Evolutionary conservation across 345 rosid species (phyloP).

Genomic region (Syzygium aqueum): DNA sequence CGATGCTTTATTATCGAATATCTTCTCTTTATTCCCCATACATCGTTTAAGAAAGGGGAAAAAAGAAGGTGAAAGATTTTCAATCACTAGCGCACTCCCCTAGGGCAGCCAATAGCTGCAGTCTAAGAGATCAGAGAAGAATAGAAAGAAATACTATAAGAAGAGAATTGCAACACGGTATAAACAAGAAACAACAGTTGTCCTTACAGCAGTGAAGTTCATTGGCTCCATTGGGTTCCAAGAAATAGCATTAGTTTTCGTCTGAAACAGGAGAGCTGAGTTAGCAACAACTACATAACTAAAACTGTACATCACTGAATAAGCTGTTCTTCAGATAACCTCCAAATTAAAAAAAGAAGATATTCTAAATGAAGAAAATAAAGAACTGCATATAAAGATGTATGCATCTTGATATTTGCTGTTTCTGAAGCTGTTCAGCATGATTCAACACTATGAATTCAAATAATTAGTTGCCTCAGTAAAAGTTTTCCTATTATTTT

Average conservation of each 20-base stretch:
- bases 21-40: neutral
- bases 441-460: neutral
- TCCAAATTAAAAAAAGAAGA: neutral
- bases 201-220: constrained; percentile 93
- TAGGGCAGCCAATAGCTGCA: neutral
- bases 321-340: neutral
- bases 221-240: constrained; percentile 99
- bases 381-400: neutral
- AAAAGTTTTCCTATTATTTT: neutral
- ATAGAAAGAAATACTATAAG: neutral
- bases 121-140: neutral
- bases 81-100: neutral
- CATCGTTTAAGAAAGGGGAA: neutral
- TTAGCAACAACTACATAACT: neutral
- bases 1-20: neutral
- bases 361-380: neutral
- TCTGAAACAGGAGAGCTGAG: constrained; percentile 31
- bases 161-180: neutral
- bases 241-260: constrained; percentile 78
- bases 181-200: neutral
- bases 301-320: neutral
- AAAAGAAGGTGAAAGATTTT: neutral
- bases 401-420: neutral
- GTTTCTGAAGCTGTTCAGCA: neutral
- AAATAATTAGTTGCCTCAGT: neutral